Conservation (phyloP, 2,329 filamentous ascomycete species). For the Aspergillus nomiae region DNA sequence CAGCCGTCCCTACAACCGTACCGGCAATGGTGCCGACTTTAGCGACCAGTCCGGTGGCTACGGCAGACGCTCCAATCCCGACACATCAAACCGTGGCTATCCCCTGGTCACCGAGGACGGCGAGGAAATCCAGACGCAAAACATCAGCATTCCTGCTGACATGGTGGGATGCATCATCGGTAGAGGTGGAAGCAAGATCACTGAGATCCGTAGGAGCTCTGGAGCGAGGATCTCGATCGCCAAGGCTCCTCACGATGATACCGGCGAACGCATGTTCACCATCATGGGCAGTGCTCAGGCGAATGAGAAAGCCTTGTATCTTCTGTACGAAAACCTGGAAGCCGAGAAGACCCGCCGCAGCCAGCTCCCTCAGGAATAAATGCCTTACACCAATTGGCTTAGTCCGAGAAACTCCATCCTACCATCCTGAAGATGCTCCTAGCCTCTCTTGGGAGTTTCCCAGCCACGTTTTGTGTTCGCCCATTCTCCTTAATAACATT, state of each 20-base stretch:
- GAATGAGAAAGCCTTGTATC: constrained; percentile 93
- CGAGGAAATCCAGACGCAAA: constrained; percentile 97
- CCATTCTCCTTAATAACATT: constrained; percentile 17
- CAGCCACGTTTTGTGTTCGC: constrained; percentile 4
- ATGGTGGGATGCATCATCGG: constrained; percentile 99
- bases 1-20: constrained; percentile 80
- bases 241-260: constrained; percentile 95
- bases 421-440: not conserved
- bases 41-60: constrained; percentile 76
- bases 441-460: constrained; percentile 1
- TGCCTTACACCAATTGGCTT: not conserved
- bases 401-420: not conserved
- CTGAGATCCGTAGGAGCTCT: constrained; percentile 95
- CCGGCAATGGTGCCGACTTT: constrained; percentile 96
- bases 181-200: constrained; percentile 93
- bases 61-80: constrained; percentile 79
- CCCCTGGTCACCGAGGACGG: constrained; percentile 93
- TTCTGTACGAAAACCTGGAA: constrained; percentile 98
- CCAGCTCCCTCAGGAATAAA: constrained; percentile 66
- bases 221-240: constrained; percentile 97
- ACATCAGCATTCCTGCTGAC: constrained; percentile 98
- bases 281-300: constrained; percentile 94
- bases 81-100: constrained; percentile 76
- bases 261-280: constrained; percentile 98
- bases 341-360: constrained; percentile 98